A percentile compares a stretch with the other conserved stretches of the same genome.
Evolutionary conservation across 2,329 filamentous ascomycete genomes (phyloP).

Genomic region (Colletotrichum falcatum): DNA sequence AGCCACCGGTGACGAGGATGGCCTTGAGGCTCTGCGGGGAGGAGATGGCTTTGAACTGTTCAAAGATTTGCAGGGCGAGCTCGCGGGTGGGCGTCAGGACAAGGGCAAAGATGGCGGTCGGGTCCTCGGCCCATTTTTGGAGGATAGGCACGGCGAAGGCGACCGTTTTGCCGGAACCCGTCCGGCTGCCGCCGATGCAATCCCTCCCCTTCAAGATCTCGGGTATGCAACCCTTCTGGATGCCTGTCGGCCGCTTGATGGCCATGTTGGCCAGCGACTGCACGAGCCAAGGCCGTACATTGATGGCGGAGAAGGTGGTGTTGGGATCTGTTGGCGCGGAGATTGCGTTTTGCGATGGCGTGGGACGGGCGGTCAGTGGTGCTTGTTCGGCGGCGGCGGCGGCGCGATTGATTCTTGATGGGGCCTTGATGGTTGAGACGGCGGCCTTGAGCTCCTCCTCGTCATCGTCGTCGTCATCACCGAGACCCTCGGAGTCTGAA

Average conservation of each 20-base stretch:
- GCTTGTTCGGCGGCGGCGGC: constrained; percentile 40
- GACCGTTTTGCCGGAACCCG: constrained; percentile 96
- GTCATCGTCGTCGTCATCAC: constrained; percentile 50
- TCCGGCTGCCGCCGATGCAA: constrained; percentile 94
- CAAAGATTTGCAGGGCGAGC: constrained; percentile 93
- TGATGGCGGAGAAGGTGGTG: constrained; percentile 77
- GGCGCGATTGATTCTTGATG: constrained; percentile 61
- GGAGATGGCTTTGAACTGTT: constrained; percentile 94
- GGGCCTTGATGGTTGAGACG: constrained; percentile 60
- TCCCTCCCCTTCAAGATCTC: constrained; percentile 91
- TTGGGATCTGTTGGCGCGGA: constrained; percentile 67
- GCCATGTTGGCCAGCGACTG: constrained; percentile 81
- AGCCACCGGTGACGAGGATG: constrained; percentile 89
- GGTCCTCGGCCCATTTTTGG: constrained; percentile 93
- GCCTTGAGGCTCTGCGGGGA: constrained; percentile 89
- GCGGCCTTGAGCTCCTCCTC: constrained; percentile 49
- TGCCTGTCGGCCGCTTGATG: constrained; percentile 89
- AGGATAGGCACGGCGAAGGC: constrained; percentile 95
- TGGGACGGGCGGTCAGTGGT: constrained; percentile 42
- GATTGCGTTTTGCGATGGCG: constrained; percentile 49
- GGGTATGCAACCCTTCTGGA: constrained; percentile 93
- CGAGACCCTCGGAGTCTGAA: constrained; percentile 29
- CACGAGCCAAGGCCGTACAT: constrained; percentile 88
- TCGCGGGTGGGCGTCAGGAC: constrained; percentile 92
- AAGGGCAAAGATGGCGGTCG: constrained; percentile 89